Base-by-base conservation (phyloP, 2,329 filamentous ascomycete genomes). In the Fusarium acutatum region DNA sequence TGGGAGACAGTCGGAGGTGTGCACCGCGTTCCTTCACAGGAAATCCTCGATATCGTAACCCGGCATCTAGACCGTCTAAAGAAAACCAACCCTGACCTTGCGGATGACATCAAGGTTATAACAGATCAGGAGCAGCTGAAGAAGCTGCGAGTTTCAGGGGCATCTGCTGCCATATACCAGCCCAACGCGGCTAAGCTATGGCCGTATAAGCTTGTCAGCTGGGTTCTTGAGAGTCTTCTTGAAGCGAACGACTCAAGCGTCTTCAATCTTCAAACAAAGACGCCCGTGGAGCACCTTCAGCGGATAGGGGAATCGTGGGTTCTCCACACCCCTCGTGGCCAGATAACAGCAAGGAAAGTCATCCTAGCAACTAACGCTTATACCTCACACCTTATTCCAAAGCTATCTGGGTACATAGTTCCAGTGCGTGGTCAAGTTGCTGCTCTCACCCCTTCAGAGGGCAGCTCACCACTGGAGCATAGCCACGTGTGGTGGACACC, bases 361-460 rank as follows among this genome's bases (percentile, higher is more conserved):
- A 86, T 97, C 24, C 87, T 97, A 22, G 92, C 94, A 9, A 96
- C 93, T 2, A 97, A 97, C 79, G 95, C 86, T 7, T 97, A 97
- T 81, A 95, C 94, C 0, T 94, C 93, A 3, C 87, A 91, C 68
- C 86, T 97, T 8, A 83, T 96, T 4, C 93, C 93, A 0, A 79
- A 84, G 38, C 92, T 96, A 75, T 85, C 88, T 14, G 89, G 91
- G 72, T 86, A 95, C 14, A 92, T 97, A 71, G 89, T 95, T 6
- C 95, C 95, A 0, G 91, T 93, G 5, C 86, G 93, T 30, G 94
- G 93, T 2, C 91, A 95, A 78, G 90, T 95, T 83, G 88, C 88
- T 46, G 88, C 92, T 2, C 86, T 95, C 26, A 76, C 86, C 7
- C 92, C 92, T 10, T 90, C 91, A 0, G 64, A 75, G 28, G 79